A percentile compares a stretch with the other conserved stretches of the same genome.
Conservation (phyloP, 1,284 basidiomycete species). For the Leccinum subspadiceum region DNA sequence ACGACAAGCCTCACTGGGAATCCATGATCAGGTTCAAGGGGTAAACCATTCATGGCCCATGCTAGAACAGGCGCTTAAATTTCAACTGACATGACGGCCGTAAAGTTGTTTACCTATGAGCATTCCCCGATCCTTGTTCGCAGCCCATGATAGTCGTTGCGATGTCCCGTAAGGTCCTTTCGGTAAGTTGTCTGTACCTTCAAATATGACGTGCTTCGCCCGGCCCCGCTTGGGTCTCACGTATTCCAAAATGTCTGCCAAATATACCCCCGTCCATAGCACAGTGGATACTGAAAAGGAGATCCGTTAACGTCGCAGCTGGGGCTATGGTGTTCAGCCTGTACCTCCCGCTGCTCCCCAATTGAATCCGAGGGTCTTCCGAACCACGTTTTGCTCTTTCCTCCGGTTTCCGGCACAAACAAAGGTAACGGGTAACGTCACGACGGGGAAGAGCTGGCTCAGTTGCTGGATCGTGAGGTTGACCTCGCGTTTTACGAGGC, state of each 20-base stretch:
- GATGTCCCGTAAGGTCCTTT: conserved; percentile 70
- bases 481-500: conserved; percentile 44
- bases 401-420: conserved; percentile 70
- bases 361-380: conserved; percentile 58
- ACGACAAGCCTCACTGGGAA: conserved; percentile 62
- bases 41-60: conserved; percentile 64
- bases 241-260: conserved; percentile 56
- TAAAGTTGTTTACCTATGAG: conserved; percentile 38
- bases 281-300: conserved; percentile 48
- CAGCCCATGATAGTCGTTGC: conserved; percentile 50
- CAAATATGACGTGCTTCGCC: conserved; percentile 60
- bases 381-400: conserved; percentile 70
- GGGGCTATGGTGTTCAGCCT: background rate
- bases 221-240: conserved; percentile 40
- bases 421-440: conserved; percentile 65
- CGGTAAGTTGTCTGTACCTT: conserved; percentile 60
- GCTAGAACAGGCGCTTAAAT: conserved; percentile 24
- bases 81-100: background rate
- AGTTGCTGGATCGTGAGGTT: conserved; percentile 47
- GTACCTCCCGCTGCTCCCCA: conserved; percentile 52
- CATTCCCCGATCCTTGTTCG: conserved; percentile 52
- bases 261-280: conserved; percentile 65
- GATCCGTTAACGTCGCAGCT: background rate
- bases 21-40: conserved; percentile 65
- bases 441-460: conserved; percentile 46